phyloP scores from a whole-genome alignment of 371 early-diverging fungal genomes.

The Synchytrium microbalum region DNA sequence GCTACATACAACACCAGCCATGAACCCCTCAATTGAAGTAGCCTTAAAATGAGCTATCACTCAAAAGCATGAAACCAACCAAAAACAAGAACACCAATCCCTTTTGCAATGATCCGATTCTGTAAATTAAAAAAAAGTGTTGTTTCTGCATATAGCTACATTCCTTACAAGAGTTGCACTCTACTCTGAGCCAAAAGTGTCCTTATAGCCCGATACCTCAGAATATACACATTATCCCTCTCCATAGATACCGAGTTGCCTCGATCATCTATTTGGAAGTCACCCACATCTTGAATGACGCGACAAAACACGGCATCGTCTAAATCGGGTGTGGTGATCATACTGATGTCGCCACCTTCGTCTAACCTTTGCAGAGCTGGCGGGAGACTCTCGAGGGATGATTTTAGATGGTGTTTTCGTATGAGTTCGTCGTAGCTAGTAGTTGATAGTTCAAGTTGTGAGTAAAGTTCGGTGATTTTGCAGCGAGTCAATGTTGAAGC shows the following conservation, averaged over 20 bases:
- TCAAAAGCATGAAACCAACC: too few relatives aligned
- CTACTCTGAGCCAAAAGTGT: slow-evolving; percentile 27
- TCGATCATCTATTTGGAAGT: slow-evolving; percentile 42
- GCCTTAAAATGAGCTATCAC: too few relatives aligned
- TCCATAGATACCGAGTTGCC: slow-evolving; percentile 30
- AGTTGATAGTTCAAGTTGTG: not conserved
- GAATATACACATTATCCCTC: slow-evolving; percentile 42
- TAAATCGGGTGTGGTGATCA: slow-evolving; percentile 43
- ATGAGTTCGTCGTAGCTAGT: slow-evolving; percentile 1
- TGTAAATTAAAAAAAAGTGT: too few relatives aligned
- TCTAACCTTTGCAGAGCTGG: slow-evolving; percentile 50
- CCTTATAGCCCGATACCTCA: slow-evolving; percentile 45
- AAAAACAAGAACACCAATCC: too few relatives aligned
- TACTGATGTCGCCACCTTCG: slow-evolving; percentile 24
- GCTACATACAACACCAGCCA: too few relatives aligned
- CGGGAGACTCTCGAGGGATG: slow-evolving; percentile 47
- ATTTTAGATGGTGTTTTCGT: slow-evolving; percentile 20
- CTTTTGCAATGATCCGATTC: too few relatives aligned
- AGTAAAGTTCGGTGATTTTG: not conserved
- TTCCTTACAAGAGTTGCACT: slow-evolving; percentile 5
- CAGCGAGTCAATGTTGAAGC: not conserved
- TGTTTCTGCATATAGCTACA: too few relatives aligned
- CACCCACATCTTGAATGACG: slow-evolving; percentile 49
- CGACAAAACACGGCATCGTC: slow-evolving; percentile 68
- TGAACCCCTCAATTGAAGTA: too few relatives aligned